Evolutionary conservation across 192 early-diverging fungal genomes (phyloP), one percentile per base, ranked within the genome.

Genomic region (Backusella sp.): DNA sequence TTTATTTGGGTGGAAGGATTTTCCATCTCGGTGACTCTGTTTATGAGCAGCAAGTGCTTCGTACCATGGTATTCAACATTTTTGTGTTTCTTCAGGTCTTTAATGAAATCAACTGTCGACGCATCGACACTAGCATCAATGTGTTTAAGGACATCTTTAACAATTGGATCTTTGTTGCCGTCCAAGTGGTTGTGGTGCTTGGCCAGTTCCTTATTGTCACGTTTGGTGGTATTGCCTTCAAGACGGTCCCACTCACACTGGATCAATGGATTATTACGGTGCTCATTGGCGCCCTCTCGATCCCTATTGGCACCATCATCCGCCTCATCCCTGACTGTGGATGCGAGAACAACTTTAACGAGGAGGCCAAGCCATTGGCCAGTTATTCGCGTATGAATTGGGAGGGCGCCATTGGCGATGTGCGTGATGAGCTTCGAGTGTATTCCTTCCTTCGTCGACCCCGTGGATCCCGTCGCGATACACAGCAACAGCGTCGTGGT

Each of bases 41-140:
- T 3, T 44, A 75, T 8, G 87, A 88, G 41, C 35, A 83, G 34
- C 68, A 75, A 14, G 80, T 85, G 8, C 82, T 91, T 65, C 89
- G 90, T 68, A 93, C 95, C 32, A 86, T 96, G 79, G 91, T 96
- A 21, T 97, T 97, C 87, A 98, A 98, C 85, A 84, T 91, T 8
- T 98, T 97, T 86, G 94, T 98, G 14, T 95, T 95, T 83, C 88
- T 94, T 68, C 96, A 98, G 81, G 87, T 97, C 17, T 97, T 98
- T 82, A 98, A 98, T 84, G 92, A 95, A 79, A 85, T 98, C 86
- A 98, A 98, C 88, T 94, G 91, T 76, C 88, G 95, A 59, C 86
- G 90, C 52, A 96, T 98, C 78, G 87, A 88, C 49, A 87, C 92
- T 71, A 88, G 86, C 17, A 77, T 91, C 74, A 98, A 98, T 77